phyloP scores from a whole-genome alignment of 2,329 filamentous ascomycete genomes.

The Nothophoma quercina region DNA sequence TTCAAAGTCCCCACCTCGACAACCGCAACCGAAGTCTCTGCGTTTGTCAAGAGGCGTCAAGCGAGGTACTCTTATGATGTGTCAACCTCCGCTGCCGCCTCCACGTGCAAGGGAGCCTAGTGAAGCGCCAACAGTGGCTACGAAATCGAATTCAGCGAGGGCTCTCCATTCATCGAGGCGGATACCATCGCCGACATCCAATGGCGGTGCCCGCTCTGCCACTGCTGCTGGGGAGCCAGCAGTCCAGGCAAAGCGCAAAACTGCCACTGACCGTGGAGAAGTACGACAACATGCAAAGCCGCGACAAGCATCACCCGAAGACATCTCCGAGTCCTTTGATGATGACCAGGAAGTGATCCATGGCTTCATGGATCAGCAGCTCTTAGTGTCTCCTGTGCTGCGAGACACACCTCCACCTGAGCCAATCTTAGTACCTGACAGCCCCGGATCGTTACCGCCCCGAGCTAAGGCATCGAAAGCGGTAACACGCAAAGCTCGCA shows the following conservation, averaged over 20 bases:
- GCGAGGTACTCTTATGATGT: conserved; percentile 54
- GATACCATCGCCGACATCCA: not conserved
- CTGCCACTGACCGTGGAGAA: not conserved
- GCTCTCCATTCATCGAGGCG: not conserved
- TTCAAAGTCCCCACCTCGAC: conserved; percentile 23
- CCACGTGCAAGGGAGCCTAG: conserved; percentile 11
- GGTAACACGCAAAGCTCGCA: not conserved
- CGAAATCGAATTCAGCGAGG: not conserved
- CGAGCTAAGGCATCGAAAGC: not conserved
- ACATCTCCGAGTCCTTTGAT: conserved; percentile 25
- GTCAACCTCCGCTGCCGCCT: conserved; percentile 47
- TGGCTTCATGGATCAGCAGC: conserved; percentile 40
- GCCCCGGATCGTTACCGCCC: not conserved
- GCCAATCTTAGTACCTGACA: not conserved
- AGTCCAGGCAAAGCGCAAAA: conserved; percentile 17
- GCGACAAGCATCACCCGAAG: conserved; percentile 12
- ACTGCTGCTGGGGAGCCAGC: not conserved
- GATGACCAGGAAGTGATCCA: conserved; percentile 36
- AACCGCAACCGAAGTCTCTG: conserved; percentile 45
- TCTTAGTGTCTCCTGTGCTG: conserved; percentile 27
- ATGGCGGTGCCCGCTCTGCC: not conserved
- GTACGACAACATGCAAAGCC: conserved; percentile 10
- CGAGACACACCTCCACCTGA: conserved; percentile 1
- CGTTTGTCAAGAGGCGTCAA: conserved; percentile 50
- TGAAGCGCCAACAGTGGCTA: conserved; percentile 1